Evolutionary conservation across 352 stramenopile genomes (phyloP).

Genomic region (Thalassiosira pacifica): DNA sequence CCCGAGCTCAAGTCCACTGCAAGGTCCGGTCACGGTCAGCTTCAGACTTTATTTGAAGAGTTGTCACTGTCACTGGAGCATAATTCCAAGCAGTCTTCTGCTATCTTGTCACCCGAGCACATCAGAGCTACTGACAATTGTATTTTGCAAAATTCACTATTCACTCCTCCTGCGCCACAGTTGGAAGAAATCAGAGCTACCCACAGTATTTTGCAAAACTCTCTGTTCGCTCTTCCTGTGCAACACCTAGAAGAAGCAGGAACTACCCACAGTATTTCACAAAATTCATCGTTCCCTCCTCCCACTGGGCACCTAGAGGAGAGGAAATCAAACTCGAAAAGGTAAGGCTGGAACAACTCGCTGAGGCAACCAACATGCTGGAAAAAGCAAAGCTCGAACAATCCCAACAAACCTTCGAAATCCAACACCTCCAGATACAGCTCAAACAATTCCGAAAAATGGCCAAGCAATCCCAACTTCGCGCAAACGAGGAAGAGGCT

Average conservation of each 20-base stretch:
- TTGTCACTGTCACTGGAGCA: too few relatives aligned
- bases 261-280: too few relatives aligned
- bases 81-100: too few relatives aligned
- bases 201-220: too few relatives aligned
- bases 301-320: neutral
- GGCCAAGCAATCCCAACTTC: constrained; percentile 11
- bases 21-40: neutral
- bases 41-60: neutral
- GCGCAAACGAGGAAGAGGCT: constrained; percentile 38
- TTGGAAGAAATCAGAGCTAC: too few relatives aligned
- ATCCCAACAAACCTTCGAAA: neutral
- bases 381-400: constrained; percentile 31
- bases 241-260: too few relatives aligned
- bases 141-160: too few relatives aligned
- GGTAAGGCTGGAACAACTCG: neutral
- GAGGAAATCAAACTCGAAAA: constrained; percentile 8
- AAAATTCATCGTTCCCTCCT: neutral
- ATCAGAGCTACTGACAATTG: too few relatives aligned
- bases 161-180: too few relatives aligned
- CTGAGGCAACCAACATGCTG: constrained; percentile 11
- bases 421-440: neutral
- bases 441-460: neutral
- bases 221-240: too few relatives aligned
- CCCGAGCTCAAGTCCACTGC: neutral
- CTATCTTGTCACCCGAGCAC: too few relatives aligned